Percentiles rank a stretch among this genome's conserved stretches.
These are phyloP conservation scores for Saccharomyces hybrid DNA, from an alignment of 1,139 yeast genomes.

Conservation along the genomic window DNA sequence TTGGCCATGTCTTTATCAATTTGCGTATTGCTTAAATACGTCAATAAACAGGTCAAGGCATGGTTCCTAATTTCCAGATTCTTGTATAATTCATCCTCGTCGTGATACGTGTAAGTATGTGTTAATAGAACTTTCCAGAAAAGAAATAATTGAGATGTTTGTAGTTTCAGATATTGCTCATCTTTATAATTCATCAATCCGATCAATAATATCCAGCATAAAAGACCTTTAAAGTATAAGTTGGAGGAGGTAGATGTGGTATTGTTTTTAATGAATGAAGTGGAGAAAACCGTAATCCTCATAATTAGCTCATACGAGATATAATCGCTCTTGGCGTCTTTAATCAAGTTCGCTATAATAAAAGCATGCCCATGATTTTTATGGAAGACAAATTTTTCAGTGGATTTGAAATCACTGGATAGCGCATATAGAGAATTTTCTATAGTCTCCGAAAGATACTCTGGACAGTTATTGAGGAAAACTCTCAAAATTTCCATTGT, in stretches of 20 bases:
- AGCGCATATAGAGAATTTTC: constrained; percentile 29
- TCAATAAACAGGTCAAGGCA: constrained; percentile 40
- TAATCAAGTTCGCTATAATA: constrained; percentile 35
- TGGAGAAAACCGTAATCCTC: constrained; percentile 32
- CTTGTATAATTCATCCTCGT: constrained; percentile 37
- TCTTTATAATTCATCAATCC: constrained; percentile 67
- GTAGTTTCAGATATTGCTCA: constrained; percentile 55
- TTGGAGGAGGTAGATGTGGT: constrained; percentile 27
- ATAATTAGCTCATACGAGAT: constrained; percentile 34
- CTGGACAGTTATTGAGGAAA: constrained; percentile 32
- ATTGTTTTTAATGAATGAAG: constrained; percentile 32
- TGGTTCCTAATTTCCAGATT: constrained; percentile 42
- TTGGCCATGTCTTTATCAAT: constrained; percentile 37
- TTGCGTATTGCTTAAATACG: constrained; percentile 34
- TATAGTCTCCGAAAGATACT: constrained; percentile 26
- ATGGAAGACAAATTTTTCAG: constrained; percentile 31
- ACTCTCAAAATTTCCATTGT: constrained; percentile 34
- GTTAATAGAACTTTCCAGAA: constrained; percentile 82
- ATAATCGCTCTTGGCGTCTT: constrained; percentile 31
- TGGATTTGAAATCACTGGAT: constrained; percentile 34
- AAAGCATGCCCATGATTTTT: constrained; percentile 38
- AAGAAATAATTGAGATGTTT: constrained; percentile 65
- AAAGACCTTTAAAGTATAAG: constrained; percentile 37
- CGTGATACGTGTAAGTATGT: constrained; percentile 30
- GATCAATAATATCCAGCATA: constrained; percentile 69